phyloP scores from a whole-genome alignment of 176 grass and related monocot species.

The Poa annua region DNA sequence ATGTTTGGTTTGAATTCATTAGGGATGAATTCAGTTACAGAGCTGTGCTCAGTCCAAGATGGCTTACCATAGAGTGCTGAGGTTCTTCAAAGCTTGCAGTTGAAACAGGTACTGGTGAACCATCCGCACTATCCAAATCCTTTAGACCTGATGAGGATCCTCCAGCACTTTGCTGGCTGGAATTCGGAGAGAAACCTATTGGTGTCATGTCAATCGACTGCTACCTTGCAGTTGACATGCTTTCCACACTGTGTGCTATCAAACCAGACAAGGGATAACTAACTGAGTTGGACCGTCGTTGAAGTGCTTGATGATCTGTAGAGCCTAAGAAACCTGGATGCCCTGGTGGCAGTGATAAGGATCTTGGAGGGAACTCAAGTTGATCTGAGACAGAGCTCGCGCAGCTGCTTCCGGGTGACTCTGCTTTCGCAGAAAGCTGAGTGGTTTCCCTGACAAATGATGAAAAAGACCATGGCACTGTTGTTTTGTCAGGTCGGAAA shows the following conservation, averaged over 20 bases:
- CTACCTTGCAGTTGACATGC: background rate
- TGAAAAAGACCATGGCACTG: background rate
- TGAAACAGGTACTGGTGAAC: slow-evolving; percentile 38
- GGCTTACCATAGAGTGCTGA: slow-evolving; percentile 50
- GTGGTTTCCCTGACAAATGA: slow-evolving; percentile 53
- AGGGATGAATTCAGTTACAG: slow-evolving; percentile 8
- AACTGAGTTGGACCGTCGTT: slow-evolving; percentile 41
- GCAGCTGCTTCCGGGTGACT: slow-evolving; percentile 51
- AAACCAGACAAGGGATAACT: slow-evolving; percentile 26
- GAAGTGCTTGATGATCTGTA: slow-evolving; percentile 24
- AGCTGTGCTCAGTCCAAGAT: slow-evolving; percentile 16
- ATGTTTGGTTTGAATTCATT: slow-evolving; percentile 21
- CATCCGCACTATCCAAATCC: slow-evolving; percentile 41
- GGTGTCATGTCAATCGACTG: slow-evolving; percentile 17
- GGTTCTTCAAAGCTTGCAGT: slow-evolving; percentile 14
- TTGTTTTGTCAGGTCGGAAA: slow-evolving; percentile 14
- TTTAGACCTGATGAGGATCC: slow-evolving; percentile 20
- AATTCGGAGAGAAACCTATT: slow-evolving; percentile 29
- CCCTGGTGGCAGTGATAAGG: slow-evolving; percentile 46
- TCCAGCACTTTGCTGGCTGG: slow-evolving; percentile 33
- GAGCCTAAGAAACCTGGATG: slow-evolving; percentile 31
- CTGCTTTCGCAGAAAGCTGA: slow-evolving; percentile 16
- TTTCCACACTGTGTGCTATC: slow-evolving; percentile 23
- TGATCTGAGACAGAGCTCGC: slow-evolving; percentile 41
- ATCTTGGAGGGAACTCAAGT: slow-evolving; percentile 35